phyloP scores from a whole-genome alignment of 257 asterid genomes.

The Prunella vulgaris region DNA sequence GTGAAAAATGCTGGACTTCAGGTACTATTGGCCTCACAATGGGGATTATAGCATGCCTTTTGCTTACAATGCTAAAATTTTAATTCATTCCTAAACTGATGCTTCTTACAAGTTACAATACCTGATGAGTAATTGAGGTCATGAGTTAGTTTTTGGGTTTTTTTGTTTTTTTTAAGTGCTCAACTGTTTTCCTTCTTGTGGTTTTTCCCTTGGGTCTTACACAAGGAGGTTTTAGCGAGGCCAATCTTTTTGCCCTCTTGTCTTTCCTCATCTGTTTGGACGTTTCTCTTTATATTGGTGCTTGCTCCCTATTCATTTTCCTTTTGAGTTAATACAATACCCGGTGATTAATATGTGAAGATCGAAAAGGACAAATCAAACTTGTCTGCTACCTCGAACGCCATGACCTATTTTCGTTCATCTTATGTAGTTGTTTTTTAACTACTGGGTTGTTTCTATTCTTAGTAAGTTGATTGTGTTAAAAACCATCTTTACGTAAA shows the following conservation, averaged over 20 bases:
- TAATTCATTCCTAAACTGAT: neutral
- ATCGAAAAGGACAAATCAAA: neutral
- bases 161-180: neutral
- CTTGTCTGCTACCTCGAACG: neutral
- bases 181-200: no score
- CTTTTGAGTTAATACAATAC: neutral
- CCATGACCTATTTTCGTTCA: neutral
- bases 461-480: neutral
- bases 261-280: neutral
- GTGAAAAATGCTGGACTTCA: slow-evolving; percentile 96
- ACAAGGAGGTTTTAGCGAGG: neutral
- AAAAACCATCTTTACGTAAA: slow-evolving; percentile 2
- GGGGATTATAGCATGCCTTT: slow-evolving; percentile 11
- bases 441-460: neutral
- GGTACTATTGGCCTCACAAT: slow-evolving; percentile 37
- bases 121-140: neutral
- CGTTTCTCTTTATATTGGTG: neutral
- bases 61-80: neutral
- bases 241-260: neutral
- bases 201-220: no score
- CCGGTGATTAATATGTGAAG: neutral
- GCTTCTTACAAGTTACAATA: neutral
- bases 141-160: neutral
- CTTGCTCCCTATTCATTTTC: neutral
- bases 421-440: slow-evolving; percentile 1